A percentile compares a stretch with the other conserved stretches of the same genome.
Conservation (phyloP, 768 basidiomycete genomes). For the Lentinula aciculospora region DNA sequence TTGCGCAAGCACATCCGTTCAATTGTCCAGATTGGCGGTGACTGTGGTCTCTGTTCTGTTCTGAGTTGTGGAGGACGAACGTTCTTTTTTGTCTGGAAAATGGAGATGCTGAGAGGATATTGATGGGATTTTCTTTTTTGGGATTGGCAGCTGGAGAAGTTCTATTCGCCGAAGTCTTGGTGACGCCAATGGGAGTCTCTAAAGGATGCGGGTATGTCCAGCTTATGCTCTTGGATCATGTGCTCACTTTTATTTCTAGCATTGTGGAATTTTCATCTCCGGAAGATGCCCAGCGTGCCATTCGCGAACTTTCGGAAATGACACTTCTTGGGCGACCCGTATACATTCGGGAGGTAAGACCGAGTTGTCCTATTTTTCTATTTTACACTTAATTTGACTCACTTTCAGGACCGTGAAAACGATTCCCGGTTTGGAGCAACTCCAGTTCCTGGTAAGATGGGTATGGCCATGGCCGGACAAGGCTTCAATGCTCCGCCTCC, state of each 20-base stretch:
- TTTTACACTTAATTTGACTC: background rate
- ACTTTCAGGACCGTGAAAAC: constrained; percentile 89
- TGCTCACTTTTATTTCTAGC: constrained; percentile 33
- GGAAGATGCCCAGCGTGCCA: constrained; percentile 86
- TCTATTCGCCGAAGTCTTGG: constrained; percentile 98
- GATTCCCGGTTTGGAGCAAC: constrained; percentile 94
- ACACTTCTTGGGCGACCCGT: constrained; percentile 89
- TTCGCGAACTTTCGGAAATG: constrained; percentile 87
- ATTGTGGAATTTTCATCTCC: constrained; percentile 93
- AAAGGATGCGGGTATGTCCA: constrained; percentile 96
- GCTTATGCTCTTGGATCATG: background rate
- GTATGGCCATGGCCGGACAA: constrained; percentile 94
- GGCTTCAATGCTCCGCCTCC: constrained; percentile 75
- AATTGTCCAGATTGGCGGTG: background rate
- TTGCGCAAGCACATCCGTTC: background rate
- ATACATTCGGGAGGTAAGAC: constrained; percentile 87
- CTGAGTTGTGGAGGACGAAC: constrained; percentile 2
- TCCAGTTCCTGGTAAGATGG: constrained; percentile 93
- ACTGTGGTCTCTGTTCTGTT: constrained; percentile 6
- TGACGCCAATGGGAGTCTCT: constrained; percentile 93
- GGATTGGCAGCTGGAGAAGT: constrained; percentile 98
- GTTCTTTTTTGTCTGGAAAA: constrained; percentile 10
- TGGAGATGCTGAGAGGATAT: constrained; percentile 78
- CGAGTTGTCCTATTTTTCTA: background rate
- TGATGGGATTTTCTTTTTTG: constrained; percentile 91